A percentile compares a stretch with the other conserved stretches of the same genome.
Evolutionary conservation across 176 grass and related monocot species (phyloP).

Genomic region (Zea luxurians): DNA sequence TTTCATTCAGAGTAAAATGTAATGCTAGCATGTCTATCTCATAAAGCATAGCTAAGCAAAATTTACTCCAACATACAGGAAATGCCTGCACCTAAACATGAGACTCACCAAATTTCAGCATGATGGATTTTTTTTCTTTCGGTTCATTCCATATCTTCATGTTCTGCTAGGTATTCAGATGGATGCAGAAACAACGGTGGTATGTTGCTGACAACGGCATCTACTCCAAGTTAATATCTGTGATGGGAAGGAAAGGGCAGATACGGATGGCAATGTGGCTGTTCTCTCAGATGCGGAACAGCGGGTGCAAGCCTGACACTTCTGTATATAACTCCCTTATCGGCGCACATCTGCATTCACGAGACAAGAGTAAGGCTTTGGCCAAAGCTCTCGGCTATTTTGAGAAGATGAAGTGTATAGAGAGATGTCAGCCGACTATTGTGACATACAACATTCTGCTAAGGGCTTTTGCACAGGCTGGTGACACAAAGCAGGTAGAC

Average conservation of each 20-base stretch:
- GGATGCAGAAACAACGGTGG: slow-evolving; percentile 98
- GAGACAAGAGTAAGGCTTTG: slow-evolving; percentile 61
- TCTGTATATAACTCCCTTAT: slow-evolving; percentile 95
- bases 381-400: slow-evolving; percentile 82
- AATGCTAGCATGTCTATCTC: background rate
- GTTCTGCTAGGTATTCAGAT: slow-evolving; percentile 83
- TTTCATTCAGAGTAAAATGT: background rate
- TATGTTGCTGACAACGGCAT: slow-evolving; percentile 93
- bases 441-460: slow-evolving; percentile 96
- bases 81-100: background rate
- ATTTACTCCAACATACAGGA: background rate
- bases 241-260: slow-evolving; percentile 92
- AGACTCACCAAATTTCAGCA: background rate
- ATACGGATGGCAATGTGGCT: slow-evolving; percentile 98
- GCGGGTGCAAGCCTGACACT: slow-evolving; percentile 71
- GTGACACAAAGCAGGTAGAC: slow-evolving; percentile 71
- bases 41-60: background rate
- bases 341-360: slow-evolving; percentile 73
- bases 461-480: slow-evolving; percentile 84
- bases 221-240: slow-evolving; percentile 90
- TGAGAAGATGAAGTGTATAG: slow-evolving; percentile 91
- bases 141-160: background rate
- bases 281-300: slow-evolving; percentile 91
- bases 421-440: slow-evolving; percentile 76
- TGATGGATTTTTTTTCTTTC: background rate